These are phyloP conservation scores for Aspergillus sp. DNA, from an alignment of 2,329 filamentous ascomycete species.

Conservation along the genomic window DNA sequence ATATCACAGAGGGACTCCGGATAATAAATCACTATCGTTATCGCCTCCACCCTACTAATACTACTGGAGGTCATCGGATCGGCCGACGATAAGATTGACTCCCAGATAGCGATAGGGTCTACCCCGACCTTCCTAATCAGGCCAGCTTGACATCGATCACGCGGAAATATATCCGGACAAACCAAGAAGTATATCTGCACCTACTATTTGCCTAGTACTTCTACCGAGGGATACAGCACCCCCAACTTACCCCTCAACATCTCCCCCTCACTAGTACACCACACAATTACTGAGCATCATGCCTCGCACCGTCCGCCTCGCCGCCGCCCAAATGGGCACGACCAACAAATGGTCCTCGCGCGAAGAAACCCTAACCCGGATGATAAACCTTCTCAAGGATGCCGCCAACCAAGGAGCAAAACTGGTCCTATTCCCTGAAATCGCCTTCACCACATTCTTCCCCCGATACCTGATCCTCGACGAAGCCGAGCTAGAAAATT, in stretches of 20 bases:
- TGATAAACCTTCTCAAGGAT: background rate
- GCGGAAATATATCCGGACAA: conserved; percentile 12
- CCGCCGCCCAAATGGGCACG: conserved; percentile 44
- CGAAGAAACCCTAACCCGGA: background rate
- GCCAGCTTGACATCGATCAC: background rate
- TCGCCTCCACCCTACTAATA: background rate
- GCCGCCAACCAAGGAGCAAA: background rate
- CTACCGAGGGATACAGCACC: background rate
- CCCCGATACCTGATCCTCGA: conserved; percentile 27
- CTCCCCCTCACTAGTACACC: background rate
- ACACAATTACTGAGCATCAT: conserved; percentile 23
- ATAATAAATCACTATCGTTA: background rate
- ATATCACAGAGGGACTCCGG: background rate
- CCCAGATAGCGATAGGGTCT: background rate
- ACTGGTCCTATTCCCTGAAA: background rate
- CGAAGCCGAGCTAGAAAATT: conserved; percentile 48
- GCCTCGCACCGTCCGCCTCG: conserved; percentile 50
- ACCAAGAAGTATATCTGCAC: background rate
- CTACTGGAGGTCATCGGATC: background rate
- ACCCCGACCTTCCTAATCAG: conserved; percentile 2
- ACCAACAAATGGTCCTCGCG: background rate
- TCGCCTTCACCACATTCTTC: background rate
- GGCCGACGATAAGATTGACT: conserved; percentile 15
- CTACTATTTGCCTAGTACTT: background rate
- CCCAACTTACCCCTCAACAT: conserved; percentile 1